Evolutionary conservation across 169 alveolate genomes (phyloP).

Genomic region (Cystoisospora suis): DNA sequence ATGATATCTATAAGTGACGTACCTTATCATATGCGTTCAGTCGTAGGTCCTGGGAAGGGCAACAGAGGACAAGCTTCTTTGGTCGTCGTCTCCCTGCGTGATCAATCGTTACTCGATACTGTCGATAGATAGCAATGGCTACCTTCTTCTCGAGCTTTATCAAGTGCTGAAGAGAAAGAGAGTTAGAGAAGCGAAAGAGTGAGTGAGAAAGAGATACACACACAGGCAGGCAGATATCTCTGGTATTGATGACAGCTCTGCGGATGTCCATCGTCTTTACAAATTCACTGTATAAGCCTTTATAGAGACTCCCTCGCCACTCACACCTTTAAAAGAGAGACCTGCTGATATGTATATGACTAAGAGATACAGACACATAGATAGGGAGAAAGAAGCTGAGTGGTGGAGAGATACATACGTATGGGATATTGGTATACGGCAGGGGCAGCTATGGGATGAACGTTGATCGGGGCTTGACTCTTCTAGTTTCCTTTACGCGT

Average conservation of each 20-base stretch:
- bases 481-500: too few species aligned
- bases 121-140: slow-evolving; percentile 54
- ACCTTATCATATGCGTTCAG: background rate
- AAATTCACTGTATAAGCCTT: too few species aligned
- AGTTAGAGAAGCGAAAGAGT: too few species aligned
- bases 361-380: background rate
- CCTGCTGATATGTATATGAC: background rate
- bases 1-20: background rate
- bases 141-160: slow-evolving; percentile 41
- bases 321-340: too few species aligned
- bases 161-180: slow-evolving; percentile 56
- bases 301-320: too few species aligned
- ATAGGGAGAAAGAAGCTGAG: too few species aligned
- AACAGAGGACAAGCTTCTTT: slow-evolving; percentile 34
- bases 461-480: too few species aligned
- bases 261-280: too few species aligned
- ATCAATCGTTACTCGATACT: slow-evolving; percentile 30
- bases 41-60: slow-evolving; percentile 24
- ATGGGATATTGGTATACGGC: too few species aligned
- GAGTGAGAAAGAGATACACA: background rate
- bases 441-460: too few species aligned
- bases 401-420: too few species aligned
- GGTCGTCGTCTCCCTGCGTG: slow-evolving; percentile 20
- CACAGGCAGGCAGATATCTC: background rate
- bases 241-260: background rate